Base-by-base conservation (phyloP, 495 filamentous ascomycete species). In the Penicillium verhagenii region DNA sequence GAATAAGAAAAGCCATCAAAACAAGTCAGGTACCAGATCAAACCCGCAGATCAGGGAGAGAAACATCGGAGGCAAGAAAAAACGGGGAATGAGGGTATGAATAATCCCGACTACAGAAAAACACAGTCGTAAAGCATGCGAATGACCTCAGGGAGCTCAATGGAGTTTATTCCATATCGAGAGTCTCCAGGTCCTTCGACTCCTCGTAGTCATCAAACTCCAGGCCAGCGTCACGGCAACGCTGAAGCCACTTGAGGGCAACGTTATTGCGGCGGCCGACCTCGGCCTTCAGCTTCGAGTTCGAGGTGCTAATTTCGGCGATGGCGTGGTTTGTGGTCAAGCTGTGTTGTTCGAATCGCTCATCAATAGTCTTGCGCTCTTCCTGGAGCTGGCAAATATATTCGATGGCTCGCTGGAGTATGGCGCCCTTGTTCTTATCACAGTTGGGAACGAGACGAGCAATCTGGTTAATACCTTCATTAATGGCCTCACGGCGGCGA, bases 401-500 rank as follows among this genome's bases (percentile, higher is more conserved):
- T 55, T 89, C 81, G 19, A 97, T 93, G 1, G 94, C 93, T 8
- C 94, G 89, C 65, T 96, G 91, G 31, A 98, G 76, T 52, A 98
- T 97, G 2, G 92, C 94, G 4, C 94, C 94, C 72, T 98, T 98
- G 74, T 98, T 98, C 80, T 97, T 98, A 71, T 98, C 94, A 65
- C 94, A 98, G 31, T 92, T 92, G 3, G 94, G 94, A 0, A 98
- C 94, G 50, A 98, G 93, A 72, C 96, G 96, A 48, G 95, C 89
- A 37, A 98, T 86, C 72, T 98, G 93, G 64, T 97, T 97, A 65
- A 98, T 98, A 46, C 94, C 94, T 72, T 98, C 94, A 67, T 98
- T 98, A 70, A 98, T 98, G 4, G 95, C 97, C 70, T 98, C 94
- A 56, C 94, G 91, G 33, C 94, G 94, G 43, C 94, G 92, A 49